These are phyloP conservation scores for Mycena leptocephala DNA, from an alignment of 768 basidiomycete genomes.

Conservation along the genomic window DNA sequence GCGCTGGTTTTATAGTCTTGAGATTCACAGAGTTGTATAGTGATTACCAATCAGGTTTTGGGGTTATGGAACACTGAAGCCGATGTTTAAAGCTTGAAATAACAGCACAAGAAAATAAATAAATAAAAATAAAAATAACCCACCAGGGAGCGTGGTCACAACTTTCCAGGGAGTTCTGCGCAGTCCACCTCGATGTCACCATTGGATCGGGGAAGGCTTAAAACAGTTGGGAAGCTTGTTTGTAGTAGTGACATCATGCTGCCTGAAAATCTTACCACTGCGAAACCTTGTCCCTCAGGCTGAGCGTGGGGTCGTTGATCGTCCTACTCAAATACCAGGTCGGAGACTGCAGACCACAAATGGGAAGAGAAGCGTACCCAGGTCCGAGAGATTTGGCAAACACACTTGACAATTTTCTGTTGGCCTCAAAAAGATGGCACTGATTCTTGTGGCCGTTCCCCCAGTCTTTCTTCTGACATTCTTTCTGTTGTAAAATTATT, in stretches of 20 bases:
- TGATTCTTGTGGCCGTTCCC: neutral
- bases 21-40: too few relatives aligned
- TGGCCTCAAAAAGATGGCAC: slow-evolving; percentile 24
- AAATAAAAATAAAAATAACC: too few relatives aligned
- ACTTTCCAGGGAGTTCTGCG: too few relatives aligned
- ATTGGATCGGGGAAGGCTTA: too few relatives aligned
- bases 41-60: too few relatives aligned
- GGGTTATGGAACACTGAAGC: too few relatives aligned
- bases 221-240: too few relatives aligned
- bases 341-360: neutral
- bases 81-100: too few relatives aligned
- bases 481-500: neutral
- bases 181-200: too few relatives aligned
- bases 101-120: too few relatives aligned
- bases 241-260: neutral
- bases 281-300: neutral
- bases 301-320: slow-evolving; percentile 16
- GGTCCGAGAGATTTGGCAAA: slow-evolving; percentile 23
- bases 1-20: too few relatives aligned
- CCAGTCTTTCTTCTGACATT: slow-evolving; percentile 10
- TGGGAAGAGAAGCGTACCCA: neutral
- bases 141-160: too few relatives aligned
- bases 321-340: neutral
- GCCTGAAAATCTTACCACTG: neutral
- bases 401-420: slow-evolving; percentile 13